phyloP scores from a whole-genome alignment of 2,329 filamentous ascomycete species.

The Gnomoniopsis sp. region DNA sequence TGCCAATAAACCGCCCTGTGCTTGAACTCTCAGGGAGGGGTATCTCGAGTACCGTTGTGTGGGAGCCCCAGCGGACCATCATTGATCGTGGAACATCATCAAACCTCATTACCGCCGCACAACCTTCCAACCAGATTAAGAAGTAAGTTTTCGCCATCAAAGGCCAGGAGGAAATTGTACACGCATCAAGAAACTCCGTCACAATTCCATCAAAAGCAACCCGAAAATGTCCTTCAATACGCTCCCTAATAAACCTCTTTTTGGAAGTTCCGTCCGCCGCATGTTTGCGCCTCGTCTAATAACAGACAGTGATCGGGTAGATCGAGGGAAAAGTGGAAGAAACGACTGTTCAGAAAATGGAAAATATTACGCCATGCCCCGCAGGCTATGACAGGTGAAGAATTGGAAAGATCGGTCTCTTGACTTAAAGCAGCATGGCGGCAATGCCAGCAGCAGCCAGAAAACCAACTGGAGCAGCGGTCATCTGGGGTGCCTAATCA shows the following conservation, averaged over 20 bases:
- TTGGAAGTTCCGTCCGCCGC: not conserved
- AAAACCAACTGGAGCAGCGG: conserved; percentile 43
- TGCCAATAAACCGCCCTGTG: conserved; percentile 14
- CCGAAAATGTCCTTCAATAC: conserved; percentile 13
- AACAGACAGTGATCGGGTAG: conserved; percentile 4
- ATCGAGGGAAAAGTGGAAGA: conserved; percentile 2
- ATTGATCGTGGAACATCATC: conserved; percentile 9
- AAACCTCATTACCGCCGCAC: conserved; percentile 15
- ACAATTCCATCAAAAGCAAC: conserved; percentile 9
- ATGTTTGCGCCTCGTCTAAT: conserved; percentile 1
- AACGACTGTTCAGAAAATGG: conserved; percentile 10
- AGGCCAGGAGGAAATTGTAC: conserved; percentile 9
- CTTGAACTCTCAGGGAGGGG: conserved; percentile 17
- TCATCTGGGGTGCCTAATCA: conserved; percentile 36
- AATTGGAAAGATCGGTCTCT: conserved; percentile 1
- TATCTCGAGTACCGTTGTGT: conserved; percentile 19
- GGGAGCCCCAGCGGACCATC: not conserved
- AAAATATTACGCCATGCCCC: conserved; percentile 6
- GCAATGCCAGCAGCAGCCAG: conserved; percentile 48
- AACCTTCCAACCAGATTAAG: conserved; percentile 13
- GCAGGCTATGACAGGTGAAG: not conserved
- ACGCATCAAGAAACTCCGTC: conserved; percentile 12
- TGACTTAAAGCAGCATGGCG: conserved; percentile 43
- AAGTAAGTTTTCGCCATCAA: conserved; percentile 3
- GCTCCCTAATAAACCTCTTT: not conserved